These are phyloP conservation scores for Paraleonurus japonicus DNA, from an alignment of 257 asterid species.

Conservation along the genomic window DNA sequence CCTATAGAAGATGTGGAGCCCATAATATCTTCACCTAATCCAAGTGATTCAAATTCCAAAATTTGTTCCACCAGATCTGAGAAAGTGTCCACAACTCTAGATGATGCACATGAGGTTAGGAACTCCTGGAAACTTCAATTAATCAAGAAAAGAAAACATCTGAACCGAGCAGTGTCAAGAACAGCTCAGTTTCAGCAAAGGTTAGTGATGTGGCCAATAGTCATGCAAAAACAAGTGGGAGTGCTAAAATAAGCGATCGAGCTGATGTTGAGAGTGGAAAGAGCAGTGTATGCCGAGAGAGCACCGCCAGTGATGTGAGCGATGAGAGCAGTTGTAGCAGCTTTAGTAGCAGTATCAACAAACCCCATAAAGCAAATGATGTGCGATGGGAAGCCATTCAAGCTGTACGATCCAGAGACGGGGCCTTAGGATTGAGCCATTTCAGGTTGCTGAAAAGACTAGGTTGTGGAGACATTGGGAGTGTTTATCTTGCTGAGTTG, in stretches of 20 bases:
- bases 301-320: constrained; percentile 48
- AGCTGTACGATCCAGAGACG: constrained; percentile 43
- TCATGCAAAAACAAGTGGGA: constrained; percentile 36
- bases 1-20: constrained; percentile 27
- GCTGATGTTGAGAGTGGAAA: constrained; percentile 46
- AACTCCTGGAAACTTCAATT: constrained; percentile 26
- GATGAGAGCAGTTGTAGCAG: constrained; percentile 60
- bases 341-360: constrained; percentile 50
- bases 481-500: constrained; percentile 55
- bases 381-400: constrained; percentile 49
- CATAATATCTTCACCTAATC: constrained; percentile 15
- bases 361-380: constrained; percentile 58
- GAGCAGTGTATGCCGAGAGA: constrained; percentile 45
- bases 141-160: constrained; percentile 40
- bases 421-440: constrained; percentile 47
- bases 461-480: constrained; percentile 62
- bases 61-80: constrained; percentile 26
- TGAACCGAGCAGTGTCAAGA: constrained; percentile 31
- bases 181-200: constrained; percentile 41
- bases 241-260: constrained; percentile 31
- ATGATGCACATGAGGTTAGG: constrained; percentile 25
- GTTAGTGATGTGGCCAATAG: constrained; percentile 34
- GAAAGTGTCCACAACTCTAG: constrained; percentile 29
- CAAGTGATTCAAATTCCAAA: constrained; percentile 30
- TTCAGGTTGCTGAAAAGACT: constrained; percentile 52